Evolutionary conservation across 2,329 filamentous ascomycete species (phyloP), one percentile per base, ranked within the genome.

Genomic region (Pyricularia grisea): DNA sequence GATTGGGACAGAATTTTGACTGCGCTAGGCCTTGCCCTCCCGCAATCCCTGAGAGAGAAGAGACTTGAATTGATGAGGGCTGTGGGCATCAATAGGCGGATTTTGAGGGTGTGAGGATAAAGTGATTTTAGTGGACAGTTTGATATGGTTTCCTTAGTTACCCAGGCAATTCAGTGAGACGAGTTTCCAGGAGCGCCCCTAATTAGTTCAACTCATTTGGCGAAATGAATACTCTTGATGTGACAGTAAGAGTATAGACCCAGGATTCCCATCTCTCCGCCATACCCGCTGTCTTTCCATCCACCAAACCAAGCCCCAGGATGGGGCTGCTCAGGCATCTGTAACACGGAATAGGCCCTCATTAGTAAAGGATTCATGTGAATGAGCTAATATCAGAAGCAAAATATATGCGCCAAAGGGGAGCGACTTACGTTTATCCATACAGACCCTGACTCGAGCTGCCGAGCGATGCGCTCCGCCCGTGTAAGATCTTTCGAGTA

Each of bases 401-500:
- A 27, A 61, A 25, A 27, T 1, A 61, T 14, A 27, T 28, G 23
- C 23, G 6, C n/a, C 3, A 20, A 23, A 27, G 1, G 28, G 12
- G 14, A 27, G 6, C 36, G 12, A 67, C 66, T 67, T 20, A 61
- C 66, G 76, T 90, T 90, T 72, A 90, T 83, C 83, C 86, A 90
- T 0, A 90, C 84, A 12, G 78, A 83, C 0, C 88, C 88, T 0
- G 85, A 82, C 72, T 88, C 83, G 12, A 90, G 75, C 65, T 82
- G 80, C 31, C 81, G 75, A 0, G 85, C 87, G 61, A 90, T 83
- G 4, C 78, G 77, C 36, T 81, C 80, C 0, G 86, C 87, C 4
- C 81, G 78, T 0, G 76, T 77, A 1, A 85, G 69, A 69, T 90
- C 85, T 20, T 79, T 80, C 20, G 80, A 84, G 80, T 87, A 90